These are phyloP conservation scores for Lycium ferocissimum DNA, from an alignment of 257 asterid species.

Conservation along the genomic window DNA sequence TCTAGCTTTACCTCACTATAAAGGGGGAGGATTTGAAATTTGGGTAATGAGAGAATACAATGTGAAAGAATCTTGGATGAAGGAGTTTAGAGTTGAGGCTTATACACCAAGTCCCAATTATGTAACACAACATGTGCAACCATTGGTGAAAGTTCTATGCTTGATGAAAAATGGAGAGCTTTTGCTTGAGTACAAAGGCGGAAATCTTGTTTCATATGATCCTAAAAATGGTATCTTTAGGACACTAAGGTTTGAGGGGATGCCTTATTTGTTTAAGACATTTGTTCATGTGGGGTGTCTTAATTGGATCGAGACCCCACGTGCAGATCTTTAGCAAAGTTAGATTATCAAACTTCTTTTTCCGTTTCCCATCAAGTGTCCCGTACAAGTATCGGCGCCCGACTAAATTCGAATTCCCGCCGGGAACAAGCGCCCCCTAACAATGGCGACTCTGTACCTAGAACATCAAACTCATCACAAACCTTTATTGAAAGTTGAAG, in stretches of 20 bases:
- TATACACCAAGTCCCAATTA: conserved; percentile 30
- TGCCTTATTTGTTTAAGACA: conserved; percentile 47
- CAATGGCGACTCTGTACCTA: background rate
- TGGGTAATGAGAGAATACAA: conserved; percentile 46
- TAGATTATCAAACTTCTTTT: background rate
- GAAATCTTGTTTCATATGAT: too few relatives aligned
- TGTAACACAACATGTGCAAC: conserved; percentile 27
- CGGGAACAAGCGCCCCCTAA: background rate
- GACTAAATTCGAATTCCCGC: background rate
- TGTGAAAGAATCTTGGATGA: conserved; percentile 38
- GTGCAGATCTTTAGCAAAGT: background rate
- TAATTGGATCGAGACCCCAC: conserved; percentile 27
- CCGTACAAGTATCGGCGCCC: background rate
- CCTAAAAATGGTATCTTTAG: conserved; percentile 13
- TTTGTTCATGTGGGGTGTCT: conserved; percentile 54
- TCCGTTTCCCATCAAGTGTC: background rate
- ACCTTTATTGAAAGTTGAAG: background rate
- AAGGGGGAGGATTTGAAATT: conserved; percentile 30
- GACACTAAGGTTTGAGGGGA: conserved; percentile 34
- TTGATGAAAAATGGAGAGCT: conserved; percentile 24
- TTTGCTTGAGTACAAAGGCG: too few relatives aligned
- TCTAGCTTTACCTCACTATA: conserved; percentile 8
- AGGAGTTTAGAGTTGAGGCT: conserved; percentile 36
- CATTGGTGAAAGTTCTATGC: conserved; percentile 37
- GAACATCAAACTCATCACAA: background rate